Percentiles rank a stretch among this genome's conserved stretches.
These are phyloP conservation scores for Didymella pinodella DNA, from an alignment of 2,329 filamentous ascomycete species.

Conservation along the genomic window DNA sequence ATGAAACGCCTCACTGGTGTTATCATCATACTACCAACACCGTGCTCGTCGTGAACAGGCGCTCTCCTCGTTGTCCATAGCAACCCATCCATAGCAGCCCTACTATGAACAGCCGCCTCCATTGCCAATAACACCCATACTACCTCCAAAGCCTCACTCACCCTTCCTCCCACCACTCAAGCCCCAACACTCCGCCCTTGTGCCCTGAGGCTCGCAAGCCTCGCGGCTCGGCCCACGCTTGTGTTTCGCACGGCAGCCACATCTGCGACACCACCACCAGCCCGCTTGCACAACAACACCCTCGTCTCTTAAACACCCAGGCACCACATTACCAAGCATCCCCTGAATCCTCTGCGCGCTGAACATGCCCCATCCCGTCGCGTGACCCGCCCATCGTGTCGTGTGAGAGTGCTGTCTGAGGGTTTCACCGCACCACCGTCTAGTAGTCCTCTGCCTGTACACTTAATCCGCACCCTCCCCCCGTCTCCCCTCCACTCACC, in stretches of 20 bases:
- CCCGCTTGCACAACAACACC: not conserved
- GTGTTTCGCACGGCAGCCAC: conserved; percentile 8
- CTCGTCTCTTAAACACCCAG: no score
- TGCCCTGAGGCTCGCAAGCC: conserved; percentile 10
- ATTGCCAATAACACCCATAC: no score
- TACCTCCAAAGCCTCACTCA: no score
- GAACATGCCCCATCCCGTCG: no score
- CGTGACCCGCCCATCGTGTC: conserved; percentile 17
- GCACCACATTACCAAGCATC: no score
- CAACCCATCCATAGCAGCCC: not conserved
- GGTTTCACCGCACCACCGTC: conserved; percentile 10
- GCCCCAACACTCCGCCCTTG: not conserved
- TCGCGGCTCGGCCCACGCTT: conserved; percentile 14
- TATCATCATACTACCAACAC: no score
- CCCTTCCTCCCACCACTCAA: no score
- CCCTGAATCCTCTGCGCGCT: no score
- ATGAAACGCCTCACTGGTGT: not conserved
- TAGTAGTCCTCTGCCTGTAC: not conserved
- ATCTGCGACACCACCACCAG: not conserved
- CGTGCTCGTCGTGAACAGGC: not conserved
- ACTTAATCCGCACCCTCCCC: not conserved
- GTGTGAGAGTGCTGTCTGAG: conserved; percentile 22
- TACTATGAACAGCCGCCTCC: no score
- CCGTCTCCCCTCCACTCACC: conserved; percentile 1
- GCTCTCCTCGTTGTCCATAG: not conserved